Conservation (phyloP, 805 yeast species). For the Saturnispora galanensis region DNA sequence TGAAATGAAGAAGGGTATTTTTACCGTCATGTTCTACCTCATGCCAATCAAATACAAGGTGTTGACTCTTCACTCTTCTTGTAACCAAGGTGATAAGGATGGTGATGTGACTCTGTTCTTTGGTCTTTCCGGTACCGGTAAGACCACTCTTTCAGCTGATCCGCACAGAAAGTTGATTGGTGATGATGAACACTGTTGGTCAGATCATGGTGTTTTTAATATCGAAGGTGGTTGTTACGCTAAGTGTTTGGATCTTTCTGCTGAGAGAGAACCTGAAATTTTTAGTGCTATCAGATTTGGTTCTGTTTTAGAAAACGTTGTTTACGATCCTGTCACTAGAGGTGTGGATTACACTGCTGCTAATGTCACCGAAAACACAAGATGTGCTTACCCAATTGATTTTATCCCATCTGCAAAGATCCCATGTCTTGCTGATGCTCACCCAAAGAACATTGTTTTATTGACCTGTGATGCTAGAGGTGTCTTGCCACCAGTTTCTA, state of each 20-base stretch:
- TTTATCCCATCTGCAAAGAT: constrained; percentile 92
- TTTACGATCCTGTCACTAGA: constrained; percentile 69
- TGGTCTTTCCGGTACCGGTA: constrained; percentile 97
- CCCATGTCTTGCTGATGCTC: constrained; percentile 83
- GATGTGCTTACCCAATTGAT: constrained; percentile 98
- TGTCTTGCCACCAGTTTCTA: constrained; percentile 94
- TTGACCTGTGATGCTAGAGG: constrained; percentile 98
- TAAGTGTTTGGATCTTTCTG: constrained; percentile 81
- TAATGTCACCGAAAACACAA: constrained; percentile 88
- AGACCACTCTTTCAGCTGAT: constrained; percentile 94
- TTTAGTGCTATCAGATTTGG: constrained; percentile 93
- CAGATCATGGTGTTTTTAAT: constrained; percentile 96
- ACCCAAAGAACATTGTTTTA: constrained; percentile 86
- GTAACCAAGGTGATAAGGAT: constrained; percentile 74
- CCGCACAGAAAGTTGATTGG: constrained; percentile 91
- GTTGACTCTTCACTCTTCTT: constrained; percentile 89
- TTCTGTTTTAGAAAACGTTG: constrained; percentile 87
- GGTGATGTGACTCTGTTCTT: constrained; percentile 92
- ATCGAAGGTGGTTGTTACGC: constrained; percentile 99
- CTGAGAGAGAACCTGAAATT: constrained; percentile 95
- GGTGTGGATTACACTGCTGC: constrained; percentile 78
- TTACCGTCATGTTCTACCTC: constrained; percentile 97
- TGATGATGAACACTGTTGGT: constrained; percentile 99
- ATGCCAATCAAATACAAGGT: constrained; percentile 93
- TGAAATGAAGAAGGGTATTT: constrained; percentile 98